Base-by-base conservation (phyloP, 352 stramenopile genomes). In the Sclerospora graminicola region DNA sequence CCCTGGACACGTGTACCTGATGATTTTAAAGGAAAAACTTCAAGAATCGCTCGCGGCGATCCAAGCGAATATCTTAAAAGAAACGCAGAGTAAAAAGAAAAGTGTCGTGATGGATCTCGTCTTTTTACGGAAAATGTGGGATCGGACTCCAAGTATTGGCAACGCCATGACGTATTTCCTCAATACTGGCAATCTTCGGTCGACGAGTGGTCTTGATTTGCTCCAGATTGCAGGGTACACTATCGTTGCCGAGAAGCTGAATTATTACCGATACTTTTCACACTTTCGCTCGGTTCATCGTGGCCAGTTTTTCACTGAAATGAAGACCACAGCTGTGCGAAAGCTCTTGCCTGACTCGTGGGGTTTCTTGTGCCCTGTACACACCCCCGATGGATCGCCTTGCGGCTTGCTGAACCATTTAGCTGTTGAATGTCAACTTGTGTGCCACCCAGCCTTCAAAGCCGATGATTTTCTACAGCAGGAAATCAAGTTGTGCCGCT, bases 301-400 rank as follows among this genome's bases (percentile, higher is more conserved):
- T 67, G 96, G 96, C 18, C 93, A 98, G 60, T 99, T 99, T 61
- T 99, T 99, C 63, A 99, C 96, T 26, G 96, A 98, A 59, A 99
- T 99, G 96, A 99, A 99, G 65, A 99, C 96, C 28, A 99, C 97
- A 8, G 79, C 95, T 6, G 95, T 99, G 34, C 82, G 97, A 29
- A 98, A 99, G 61, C 66, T 99, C 30, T 75, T 99, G 15, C 95
- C 95, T 1, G 96, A 99, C 62, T 97, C 95, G 44, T 99, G 96
- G 95, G 96, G 96, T 6, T 99, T 99, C 57, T 50, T 99, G 27
- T 99, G 97, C 67, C 96, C 96, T 8, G 97, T 99, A 19, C 95
- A 99, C 57, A 99, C 96, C n/a, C 97, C 97, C 6, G 97, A 99
- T 92, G 97, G 97, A 24, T 95, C 90, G 35, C 96, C 97, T 14